Conservation (phyloP, 139 green algal species). For the Micractinium sp. region DNA sequence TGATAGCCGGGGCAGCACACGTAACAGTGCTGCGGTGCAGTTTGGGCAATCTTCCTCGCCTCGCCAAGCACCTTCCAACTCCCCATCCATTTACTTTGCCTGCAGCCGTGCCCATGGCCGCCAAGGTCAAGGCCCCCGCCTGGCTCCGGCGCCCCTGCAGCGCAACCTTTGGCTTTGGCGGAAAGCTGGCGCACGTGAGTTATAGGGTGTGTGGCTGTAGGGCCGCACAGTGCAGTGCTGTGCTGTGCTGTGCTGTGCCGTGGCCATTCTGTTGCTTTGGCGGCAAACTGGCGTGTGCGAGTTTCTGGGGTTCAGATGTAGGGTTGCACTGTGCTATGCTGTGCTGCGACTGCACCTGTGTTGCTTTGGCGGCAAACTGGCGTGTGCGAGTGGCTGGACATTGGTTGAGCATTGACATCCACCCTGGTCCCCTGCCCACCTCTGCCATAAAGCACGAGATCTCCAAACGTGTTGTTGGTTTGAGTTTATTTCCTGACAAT, state of each 20-base stretch:
- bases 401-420: no score
- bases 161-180: conserved; percentile 90
- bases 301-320: not conserved
- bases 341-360: conserved; percentile 47
- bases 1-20: no score
- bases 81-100: not conserved
- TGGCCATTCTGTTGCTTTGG: conserved; percentile 83
- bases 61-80: no score
- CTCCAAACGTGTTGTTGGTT: no score
- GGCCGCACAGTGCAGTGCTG: not conserved
- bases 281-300: conserved; percentile 65
- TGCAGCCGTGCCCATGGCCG: not conserved
- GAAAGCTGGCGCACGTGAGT: conserved; percentile 64
- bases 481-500: not conserved
- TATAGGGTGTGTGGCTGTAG: not conserved
- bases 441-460: no score
- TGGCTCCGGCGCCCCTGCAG: conserved; percentile 88
- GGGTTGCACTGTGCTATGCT: not conserved
- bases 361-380: conserved; percentile 87
- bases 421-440: no score
- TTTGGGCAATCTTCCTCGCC: no score
- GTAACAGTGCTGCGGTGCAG: no score
- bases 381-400: no score
- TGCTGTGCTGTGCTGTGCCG: not conserved
- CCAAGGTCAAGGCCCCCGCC: conserved; percentile 65